phyloP scores from a whole-genome alignment of 352 stramenopile genomes.

The Pseudoperonospora humuli region DNA sequence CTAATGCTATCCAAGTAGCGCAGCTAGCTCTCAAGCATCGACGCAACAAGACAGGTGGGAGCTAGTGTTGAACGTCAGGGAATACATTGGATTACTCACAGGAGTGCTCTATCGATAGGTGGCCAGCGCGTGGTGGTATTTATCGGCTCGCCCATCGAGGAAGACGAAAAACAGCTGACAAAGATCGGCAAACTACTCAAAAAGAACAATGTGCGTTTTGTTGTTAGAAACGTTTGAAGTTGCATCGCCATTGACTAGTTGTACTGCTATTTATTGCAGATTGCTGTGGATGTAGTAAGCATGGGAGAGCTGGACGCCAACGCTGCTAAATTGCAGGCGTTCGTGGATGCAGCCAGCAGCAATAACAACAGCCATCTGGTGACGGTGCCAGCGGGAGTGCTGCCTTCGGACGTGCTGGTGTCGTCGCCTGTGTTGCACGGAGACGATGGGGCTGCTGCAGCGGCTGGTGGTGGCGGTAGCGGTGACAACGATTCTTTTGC shows the following conservation, averaged over 20 bases:
- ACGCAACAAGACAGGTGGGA: slow-evolving; percentile 93
- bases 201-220: slow-evolving; percentile 93
- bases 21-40: slow-evolving; percentile 97
- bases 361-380: slow-evolving; percentile 94
- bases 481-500: slow-evolving; percentile 73
- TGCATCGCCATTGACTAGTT: not conserved
- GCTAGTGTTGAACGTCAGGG: not conserved
- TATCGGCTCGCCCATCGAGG: slow-evolving; percentile 90
- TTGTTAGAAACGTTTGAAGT: not conserved
- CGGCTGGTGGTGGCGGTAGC: slow-evolving; percentile 16
- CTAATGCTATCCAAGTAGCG: slow-evolving; percentile 94
- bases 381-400: slow-evolving; percentile 91
- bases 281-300: slow-evolving; percentile 96
- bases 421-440: slow-evolving; percentile 91
- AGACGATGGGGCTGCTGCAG: slow-evolving; percentile 57
- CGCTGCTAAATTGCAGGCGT: slow-evolving; percentile 80
- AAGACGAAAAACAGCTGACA: slow-evolving; percentile 86
- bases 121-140: slow-evolving; percentile 94
- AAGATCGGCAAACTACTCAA: slow-evolving; percentile 98
- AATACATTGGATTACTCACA: too few species aligned
- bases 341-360: slow-evolving; percentile 91
- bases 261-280: slow-evolving; percentile 29
- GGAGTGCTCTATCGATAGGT: slow-evolving; percentile 33
- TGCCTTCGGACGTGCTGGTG: slow-evolving; percentile 97
- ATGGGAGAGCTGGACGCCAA: slow-evolving; percentile 94